phyloP scores from a whole-genome alignment of 495 filamentous ascomycete species.

The Astrothelium subdiscretum region DNA sequence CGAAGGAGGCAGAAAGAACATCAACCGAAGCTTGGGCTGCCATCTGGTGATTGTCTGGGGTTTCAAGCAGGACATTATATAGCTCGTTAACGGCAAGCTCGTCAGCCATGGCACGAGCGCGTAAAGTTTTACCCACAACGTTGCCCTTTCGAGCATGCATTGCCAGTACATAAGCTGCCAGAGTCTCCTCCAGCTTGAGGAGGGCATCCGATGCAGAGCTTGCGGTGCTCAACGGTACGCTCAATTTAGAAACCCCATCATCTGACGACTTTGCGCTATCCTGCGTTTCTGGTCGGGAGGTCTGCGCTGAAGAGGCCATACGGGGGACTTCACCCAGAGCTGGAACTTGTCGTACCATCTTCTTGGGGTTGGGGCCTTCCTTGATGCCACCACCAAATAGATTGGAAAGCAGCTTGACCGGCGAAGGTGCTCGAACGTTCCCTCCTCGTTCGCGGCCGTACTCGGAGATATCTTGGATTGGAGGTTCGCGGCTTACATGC shows the following conservation, averaged over 20 bases:
- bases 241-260: not conserved
- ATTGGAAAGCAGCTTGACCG: conserved; percentile 81
- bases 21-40: conserved; percentile 70
- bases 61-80: conserved; percentile 79
- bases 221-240: not conserved
- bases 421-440: conserved; percentile 62
- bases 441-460: conserved; percentile 9
- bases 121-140: conserved; percentile 63
- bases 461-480: not conserved
- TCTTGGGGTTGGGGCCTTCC: conserved; percentile 19
- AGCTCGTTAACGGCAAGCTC: conserved; percentile 76
- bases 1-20: conserved; percentile 86
- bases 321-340: conserved; percentile 17
- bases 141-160: conserved; percentile 77
- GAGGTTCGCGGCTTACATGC: not conserved
- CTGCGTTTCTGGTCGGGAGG: conserved; percentile 13
- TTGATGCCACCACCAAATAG: conserved; percentile 46
- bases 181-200: conserved; percentile 69
- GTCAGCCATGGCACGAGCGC: conserved; percentile 58
- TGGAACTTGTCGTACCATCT: conserved; percentile 8
- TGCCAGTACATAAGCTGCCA: conserved; percentile 70
- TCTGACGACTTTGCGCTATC: conserved; percentile 13
- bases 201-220: conserved; percentile 37
- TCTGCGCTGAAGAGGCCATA: not conserved
- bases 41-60: conserved; percentile 60